These are phyloP conservation scores for Pseudopediastrum boryanum DNA, from an alignment of 139 green algal genomes.

Conservation along the genomic window DNA sequence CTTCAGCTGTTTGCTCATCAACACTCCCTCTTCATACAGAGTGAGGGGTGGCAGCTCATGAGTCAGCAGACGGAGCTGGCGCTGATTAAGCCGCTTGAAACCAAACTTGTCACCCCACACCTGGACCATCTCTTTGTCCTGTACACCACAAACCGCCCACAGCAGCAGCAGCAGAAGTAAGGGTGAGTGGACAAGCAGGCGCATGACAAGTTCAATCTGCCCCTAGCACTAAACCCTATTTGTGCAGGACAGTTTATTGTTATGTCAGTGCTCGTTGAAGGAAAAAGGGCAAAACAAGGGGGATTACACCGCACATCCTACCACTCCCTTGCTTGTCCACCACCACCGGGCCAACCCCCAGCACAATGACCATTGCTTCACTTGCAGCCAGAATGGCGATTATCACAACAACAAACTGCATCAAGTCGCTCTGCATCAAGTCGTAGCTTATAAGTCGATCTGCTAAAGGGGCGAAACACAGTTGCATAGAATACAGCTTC, in stretches of 20 bases:
- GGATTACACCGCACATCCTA: not conserved
- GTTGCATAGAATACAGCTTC: no score
- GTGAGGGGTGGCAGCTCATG: slow-evolving; percentile 6
- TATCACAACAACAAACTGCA: no score
- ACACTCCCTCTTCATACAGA: slow-evolving; percentile 9
- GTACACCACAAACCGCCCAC: not conserved
- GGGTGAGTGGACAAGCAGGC: not conserved
- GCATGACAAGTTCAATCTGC: not conserved
- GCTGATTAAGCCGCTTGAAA: not conserved
- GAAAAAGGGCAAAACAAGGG: not conserved
- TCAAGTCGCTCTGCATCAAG: no score
- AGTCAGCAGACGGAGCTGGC: slow-evolving; percentile 4
- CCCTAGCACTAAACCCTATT: not conserved
- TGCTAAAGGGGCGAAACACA: no score
- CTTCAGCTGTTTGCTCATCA: slow-evolving; percentile 21
- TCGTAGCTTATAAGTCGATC: no score
- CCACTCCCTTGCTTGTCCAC: no score
- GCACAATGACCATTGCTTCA: no score
- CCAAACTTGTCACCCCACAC: slow-evolving; percentile 25
- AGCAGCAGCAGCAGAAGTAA: not conserved
- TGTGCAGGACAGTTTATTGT: not conserved
- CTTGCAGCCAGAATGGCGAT: no score
- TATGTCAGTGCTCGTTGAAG: not conserved
- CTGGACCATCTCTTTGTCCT: not conserved
- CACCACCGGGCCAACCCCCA: no score